Conservation (phyloP, 164 flowering plant species). For the Litsea cubeba region DNA sequence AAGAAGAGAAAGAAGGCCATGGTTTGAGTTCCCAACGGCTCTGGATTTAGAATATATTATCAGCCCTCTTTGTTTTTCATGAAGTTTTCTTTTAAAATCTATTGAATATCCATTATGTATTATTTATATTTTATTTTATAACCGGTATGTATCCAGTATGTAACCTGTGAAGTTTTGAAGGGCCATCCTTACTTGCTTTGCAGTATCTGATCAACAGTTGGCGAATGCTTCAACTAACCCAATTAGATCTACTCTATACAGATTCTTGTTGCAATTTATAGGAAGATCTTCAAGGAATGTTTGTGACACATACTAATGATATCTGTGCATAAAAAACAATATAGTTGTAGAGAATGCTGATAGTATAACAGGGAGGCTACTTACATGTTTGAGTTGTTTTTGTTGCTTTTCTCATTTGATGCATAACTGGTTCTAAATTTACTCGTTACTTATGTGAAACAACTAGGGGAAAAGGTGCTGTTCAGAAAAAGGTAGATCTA, state of each 20-base stretch:
- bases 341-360: not conserved
- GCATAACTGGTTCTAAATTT: not conserved
- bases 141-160: not conserved
- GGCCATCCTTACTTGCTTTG: not conserved
- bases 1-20: no score
- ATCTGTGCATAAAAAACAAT: no score
- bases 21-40: no score
- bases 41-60: no score
- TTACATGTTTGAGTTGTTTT: not conserved
- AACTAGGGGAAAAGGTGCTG: constrained; percentile 79
- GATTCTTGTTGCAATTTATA: not conserved
- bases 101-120: no score
- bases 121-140: no score
- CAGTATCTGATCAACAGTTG: not conserved
- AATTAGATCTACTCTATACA: not conserved
- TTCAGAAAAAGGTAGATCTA: constrained; percentile 60
- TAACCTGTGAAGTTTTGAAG: not conserved
- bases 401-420: not conserved
- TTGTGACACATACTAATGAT: not conserved
- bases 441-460: not conserved
- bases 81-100: no score
- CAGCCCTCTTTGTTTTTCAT: no score
- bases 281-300: not conserved
- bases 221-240: not conserved
- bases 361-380: no score